A percentile compares a stretch with the other conserved stretches of the same genome.
Conservation (phyloP, 2,329 filamentous ascomycete genomes). For the Pseudogymnoascus sp. region DNA sequence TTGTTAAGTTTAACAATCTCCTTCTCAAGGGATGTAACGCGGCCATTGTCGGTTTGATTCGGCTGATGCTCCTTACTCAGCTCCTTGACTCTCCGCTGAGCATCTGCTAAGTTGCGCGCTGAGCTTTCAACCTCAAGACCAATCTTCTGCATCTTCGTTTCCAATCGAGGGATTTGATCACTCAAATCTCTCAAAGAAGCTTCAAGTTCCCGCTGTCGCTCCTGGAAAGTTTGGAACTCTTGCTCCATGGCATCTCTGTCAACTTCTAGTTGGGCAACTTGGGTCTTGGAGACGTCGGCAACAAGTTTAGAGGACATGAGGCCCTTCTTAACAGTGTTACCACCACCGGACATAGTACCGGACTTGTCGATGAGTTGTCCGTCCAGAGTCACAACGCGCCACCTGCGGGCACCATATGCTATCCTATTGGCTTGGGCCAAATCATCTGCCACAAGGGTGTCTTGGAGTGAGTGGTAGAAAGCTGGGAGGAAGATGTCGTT, state of each 20-base stretch:
- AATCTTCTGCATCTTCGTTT: constrained; percentile 89
- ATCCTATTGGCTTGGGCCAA: constrained; percentile 96
- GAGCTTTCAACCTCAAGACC: constrained; percentile 81
- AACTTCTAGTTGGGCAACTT: constrained; percentile 77
- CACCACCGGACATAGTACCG: constrained; percentile 97
- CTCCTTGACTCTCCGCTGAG: constrained; percentile 79
- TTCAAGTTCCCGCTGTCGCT: constrained; percentile 76
- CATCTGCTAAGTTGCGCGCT: constrained; percentile 75
- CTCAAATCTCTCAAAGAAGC: constrained; percentile 63
- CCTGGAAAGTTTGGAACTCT: constrained; percentile 77
- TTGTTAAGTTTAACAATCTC: constrained; percentile 68
- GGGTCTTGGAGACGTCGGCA: constrained; percentile 80
- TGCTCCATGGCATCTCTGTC: constrained; percentile 81
- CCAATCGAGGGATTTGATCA: constrained; percentile 73
- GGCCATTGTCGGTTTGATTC: constrained; percentile 71
- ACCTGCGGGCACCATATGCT: constrained; percentile 86
- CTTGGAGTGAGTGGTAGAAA: constrained; percentile 92
- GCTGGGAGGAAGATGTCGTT: constrained; percentile 80
- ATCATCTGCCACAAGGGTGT: constrained; percentile 88
- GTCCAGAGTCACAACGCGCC: constrained; percentile 92
- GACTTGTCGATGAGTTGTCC: constrained; percentile 97
- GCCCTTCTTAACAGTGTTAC: constrained; percentile 80
- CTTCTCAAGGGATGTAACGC: constrained; percentile 66
- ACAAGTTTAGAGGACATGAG: constrained; percentile 95
- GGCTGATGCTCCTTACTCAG: constrained; percentile 73